Evolutionary conservation across 441 rosid species (phyloP).

Genomic region (Arabidopsis hybrid): DNA sequence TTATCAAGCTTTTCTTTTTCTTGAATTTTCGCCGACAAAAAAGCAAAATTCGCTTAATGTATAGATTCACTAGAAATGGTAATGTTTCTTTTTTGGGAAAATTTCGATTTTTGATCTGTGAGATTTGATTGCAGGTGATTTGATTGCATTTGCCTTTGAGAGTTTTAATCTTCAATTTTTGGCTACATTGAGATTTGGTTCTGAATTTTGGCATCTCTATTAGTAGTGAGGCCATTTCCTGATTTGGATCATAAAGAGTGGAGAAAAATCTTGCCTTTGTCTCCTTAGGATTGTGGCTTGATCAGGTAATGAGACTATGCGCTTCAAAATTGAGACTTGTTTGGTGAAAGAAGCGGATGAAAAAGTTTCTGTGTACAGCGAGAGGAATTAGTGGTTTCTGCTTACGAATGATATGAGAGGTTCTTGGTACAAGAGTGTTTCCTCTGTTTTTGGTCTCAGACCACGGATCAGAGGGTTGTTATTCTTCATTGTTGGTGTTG

Average conservation of each 20-base stretch:
- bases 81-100: slow-evolving; percentile 26
- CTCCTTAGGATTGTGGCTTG: not conserved
- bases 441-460: slow-evolving; percentile 70
- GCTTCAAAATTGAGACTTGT: slow-evolving; percentile 43
- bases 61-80: slow-evolving; percentile 19
- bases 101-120: slow-evolving; percentile 35
- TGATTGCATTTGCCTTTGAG: slow-evolving; percentile 34
- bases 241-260: slow-evolving; percentile 39
- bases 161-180: slow-evolving; percentile 20
- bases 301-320: slow-evolving; percentile 34
- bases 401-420: slow-evolving; percentile 83
- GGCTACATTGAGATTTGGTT: slow-evolving; percentile 1
- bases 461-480: slow-evolving; percentile 72
- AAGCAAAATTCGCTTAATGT: slow-evolving; percentile 11
- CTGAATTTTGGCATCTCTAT: slow-evolving; percentile 17
- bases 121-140: slow-evolving; percentile 44
- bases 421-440: slow-evolving; percentile 69
- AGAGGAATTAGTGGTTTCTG: slow-evolving; percentile 40
- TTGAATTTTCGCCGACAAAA: not conserved
- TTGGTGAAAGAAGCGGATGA: slow-evolving; percentile 52
- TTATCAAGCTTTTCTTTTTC: slow-evolving; percentile 13
- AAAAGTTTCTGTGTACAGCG: slow-evolving; percentile 42
- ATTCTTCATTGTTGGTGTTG: slow-evolving; percentile 66
- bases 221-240: slow-evolving; percentile 35
- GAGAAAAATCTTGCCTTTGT: slow-evolving; percentile 31